A percentile compares a stretch with the other conserved stretches of the same genome.
phyloP scores from a whole-genome alignment of 768 basidiomycete genomes.

The Mycena albidolilacea region DNA sequence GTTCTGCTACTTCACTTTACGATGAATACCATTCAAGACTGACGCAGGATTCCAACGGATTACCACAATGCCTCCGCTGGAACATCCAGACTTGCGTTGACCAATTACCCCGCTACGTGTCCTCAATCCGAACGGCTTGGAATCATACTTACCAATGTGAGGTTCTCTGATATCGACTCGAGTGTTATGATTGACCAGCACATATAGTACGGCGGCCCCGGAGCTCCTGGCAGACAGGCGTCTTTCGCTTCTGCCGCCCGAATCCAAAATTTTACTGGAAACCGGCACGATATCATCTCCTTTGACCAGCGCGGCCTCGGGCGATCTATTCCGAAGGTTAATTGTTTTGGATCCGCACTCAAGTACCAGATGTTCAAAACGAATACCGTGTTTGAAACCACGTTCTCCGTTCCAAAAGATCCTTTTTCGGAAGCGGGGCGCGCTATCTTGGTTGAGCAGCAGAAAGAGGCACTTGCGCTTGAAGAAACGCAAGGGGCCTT shows the following conservation, averaged over 20 bases:
- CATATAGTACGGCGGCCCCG: slow-evolving; percentile 35
- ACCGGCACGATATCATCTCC: slow-evolving; percentile 41
- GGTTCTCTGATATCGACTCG: neutral
- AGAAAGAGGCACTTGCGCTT: slow-evolving; percentile 37
- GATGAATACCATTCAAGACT: neutral
- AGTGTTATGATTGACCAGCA: neutral
- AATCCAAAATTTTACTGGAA: slow-evolving; percentile 33
- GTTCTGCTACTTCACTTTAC: neutral
- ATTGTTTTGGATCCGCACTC: slow-evolving; percentile 34
- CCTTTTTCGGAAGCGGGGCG: slow-evolving; percentile 35
- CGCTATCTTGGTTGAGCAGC: slow-evolving; percentile 39
- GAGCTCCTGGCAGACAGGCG: slow-evolving; percentile 22
- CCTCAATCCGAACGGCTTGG: slow-evolving; percentile 34
- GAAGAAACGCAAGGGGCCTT: slow-evolving; percentile 29
- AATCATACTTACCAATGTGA: slow-evolving; percentile 36
- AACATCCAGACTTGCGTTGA: slow-evolving; percentile 30
- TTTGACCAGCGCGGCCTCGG: slow-evolving; percentile 41
- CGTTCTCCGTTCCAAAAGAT: slow-evolving; percentile 36
- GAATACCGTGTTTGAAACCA: slow-evolving; percentile 39
- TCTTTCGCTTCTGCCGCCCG: slow-evolving; percentile 21
- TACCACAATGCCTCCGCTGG: slow-evolving; percentile 36
- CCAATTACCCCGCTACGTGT: slow-evolving; percentile 37
- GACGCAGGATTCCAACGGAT: slow-evolving; percentile 38
- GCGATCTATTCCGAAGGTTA: slow-evolving; percentile 32
- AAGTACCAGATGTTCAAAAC: slow-evolving; percentile 36